Evolutionary conservation across 78 protist species (phyloP), one percentile per base, ranked within the genome.

Genomic region (Dictyostelium discoideum): DNA sequence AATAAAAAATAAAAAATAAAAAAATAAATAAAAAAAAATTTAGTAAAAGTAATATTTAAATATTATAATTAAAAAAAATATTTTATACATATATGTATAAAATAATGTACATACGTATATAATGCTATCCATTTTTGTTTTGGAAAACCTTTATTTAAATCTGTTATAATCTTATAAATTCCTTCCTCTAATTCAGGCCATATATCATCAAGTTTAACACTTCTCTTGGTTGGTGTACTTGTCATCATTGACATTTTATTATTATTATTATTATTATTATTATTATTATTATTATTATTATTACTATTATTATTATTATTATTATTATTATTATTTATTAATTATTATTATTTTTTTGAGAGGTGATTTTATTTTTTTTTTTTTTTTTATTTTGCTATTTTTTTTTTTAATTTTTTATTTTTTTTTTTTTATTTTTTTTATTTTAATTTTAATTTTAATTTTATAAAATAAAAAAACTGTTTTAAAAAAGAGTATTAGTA

Each of bases 111-210:
- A n/a, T 85, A 96, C 97, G 97, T 92, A 90, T 96, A 96, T 77
- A 96, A 63, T 20, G 78, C 84, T 93, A 96, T 96, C 97, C 97
- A 96, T 78, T 86, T 84, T 14, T 85, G 24, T 39, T 40, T 67
- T 29, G 92, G 89, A 60, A 96, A 85, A 32, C 95, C 92, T 54
- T 85, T 65, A 69, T 87, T 42, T 48, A 92, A 57, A 14, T 96
- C 93, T 44, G 92, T 77, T 32, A 96, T 44, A 24, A 96, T 84
- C 26, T 74, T 84, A 42, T 79, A 72, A 37, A 96, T 86, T 7
- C 96, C 96, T 11, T 84, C 93, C 44, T 96, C 96, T 57, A 96
- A 84, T 22, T 90, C 96, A 0, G 96, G 96, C 97, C 97, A 96
- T 18, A 96, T 89, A 20, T 95, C 97, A 42, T 95, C 96, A 6